Evolutionary conservation across 2,329 filamentous ascomycete species (phyloP).

Genomic region (Cadophora sp.): DNA sequence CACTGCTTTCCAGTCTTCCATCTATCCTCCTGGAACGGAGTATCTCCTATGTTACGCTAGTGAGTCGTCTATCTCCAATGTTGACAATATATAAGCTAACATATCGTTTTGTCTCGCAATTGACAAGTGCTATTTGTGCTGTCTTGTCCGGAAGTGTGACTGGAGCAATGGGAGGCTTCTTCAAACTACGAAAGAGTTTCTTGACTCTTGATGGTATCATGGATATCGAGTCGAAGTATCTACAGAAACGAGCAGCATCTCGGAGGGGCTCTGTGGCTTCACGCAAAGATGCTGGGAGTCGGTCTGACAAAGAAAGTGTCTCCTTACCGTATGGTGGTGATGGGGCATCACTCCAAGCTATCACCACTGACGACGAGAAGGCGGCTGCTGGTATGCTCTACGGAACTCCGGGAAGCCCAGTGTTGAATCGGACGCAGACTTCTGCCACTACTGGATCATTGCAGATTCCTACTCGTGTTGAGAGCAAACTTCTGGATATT

Average conservation of each 20-base stretch:
- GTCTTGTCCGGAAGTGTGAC: slow-evolving; percentile 93
- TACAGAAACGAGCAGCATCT: slow-evolving; percentile 44
- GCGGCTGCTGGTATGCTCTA: not conserved
- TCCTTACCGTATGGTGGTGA: not conserved
- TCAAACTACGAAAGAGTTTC: slow-evolving; percentile 90
- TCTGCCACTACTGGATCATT: slow-evolving; percentile 16
- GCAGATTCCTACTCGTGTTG: slow-evolving; percentile 29
- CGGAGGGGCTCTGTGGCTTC: slow-evolving; percentile 30
- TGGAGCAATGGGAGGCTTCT: slow-evolving; percentile 90
- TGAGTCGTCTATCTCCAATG: slow-evolving; percentile 22
- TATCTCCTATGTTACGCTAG: slow-evolving; percentile 81
- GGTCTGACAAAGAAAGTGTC: not conserved
- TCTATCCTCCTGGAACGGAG: slow-evolving; percentile 87
- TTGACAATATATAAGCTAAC: slow-evolving; percentile 12
- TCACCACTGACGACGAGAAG: slow-evolving; percentile 25
- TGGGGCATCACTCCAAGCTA: slow-evolving; percentile 13
- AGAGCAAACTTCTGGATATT: slow-evolving; percentile 38
- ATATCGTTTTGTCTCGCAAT: slow-evolving; percentile 65
- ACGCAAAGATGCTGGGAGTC: slow-evolving; percentile 1
- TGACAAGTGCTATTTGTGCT: slow-evolving; percentile 88
- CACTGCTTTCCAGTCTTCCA: slow-evolving; percentile 57
- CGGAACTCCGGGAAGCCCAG: slow-evolving; percentile 9
- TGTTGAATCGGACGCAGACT: slow-evolving; percentile 16
- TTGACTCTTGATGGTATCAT: slow-evolving; percentile 81
- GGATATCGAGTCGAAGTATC: slow-evolving; percentile 69